These are phyloP conservation scores for Rhodotorula taiwanensis DNA, from an alignment of 768 basidiomycete genomes.

Conservation along the genomic window DNA sequence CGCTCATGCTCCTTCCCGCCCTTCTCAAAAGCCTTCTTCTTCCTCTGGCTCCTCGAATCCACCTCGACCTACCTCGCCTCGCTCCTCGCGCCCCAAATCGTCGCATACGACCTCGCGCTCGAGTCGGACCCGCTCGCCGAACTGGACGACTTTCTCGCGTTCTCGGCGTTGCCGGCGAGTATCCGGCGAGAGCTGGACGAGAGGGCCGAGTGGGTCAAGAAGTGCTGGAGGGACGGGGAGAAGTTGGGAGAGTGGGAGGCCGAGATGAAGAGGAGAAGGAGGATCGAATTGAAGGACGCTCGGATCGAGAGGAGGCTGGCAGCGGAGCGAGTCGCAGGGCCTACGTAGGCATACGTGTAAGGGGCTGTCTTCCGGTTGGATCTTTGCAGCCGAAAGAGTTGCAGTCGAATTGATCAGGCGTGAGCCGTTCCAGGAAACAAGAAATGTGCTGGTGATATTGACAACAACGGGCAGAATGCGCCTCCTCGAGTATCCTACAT, in stretches of 20 bases:
- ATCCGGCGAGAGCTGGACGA: background rate
- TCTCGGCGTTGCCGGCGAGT: background rate
- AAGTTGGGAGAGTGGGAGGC: background rate
- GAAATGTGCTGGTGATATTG: no score
- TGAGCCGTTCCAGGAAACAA: no score
- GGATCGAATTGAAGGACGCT: background rate
- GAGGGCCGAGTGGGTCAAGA: constrained; percentile 18
- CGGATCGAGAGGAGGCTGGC: background rate
- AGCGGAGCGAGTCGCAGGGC: background rate
- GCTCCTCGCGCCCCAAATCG: constrained; percentile 11
- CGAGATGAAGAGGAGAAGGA: background rate
- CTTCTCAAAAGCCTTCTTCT: constrained; percentile 14
- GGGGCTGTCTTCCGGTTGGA: no score
- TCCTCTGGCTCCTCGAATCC: constrained; percentile 2
- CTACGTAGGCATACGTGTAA: background rate
- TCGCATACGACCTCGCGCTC: constrained; percentile 2
- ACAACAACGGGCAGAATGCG: no score
- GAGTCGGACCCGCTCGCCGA: constrained; percentile 20
- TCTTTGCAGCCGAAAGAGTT: no score
- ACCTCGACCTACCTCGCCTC: constrained; percentile 12
- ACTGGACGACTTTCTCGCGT: constrained; percentile 23
- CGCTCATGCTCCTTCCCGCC: background rate
- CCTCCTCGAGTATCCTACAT: no score
- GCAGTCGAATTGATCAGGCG: no score
- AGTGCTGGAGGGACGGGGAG: constrained; percentile 4